These are phyloP conservation scores for Protea cynaroides DNA, from an alignment of 164 flowering plant species.

Conservation along the genomic window DNA sequence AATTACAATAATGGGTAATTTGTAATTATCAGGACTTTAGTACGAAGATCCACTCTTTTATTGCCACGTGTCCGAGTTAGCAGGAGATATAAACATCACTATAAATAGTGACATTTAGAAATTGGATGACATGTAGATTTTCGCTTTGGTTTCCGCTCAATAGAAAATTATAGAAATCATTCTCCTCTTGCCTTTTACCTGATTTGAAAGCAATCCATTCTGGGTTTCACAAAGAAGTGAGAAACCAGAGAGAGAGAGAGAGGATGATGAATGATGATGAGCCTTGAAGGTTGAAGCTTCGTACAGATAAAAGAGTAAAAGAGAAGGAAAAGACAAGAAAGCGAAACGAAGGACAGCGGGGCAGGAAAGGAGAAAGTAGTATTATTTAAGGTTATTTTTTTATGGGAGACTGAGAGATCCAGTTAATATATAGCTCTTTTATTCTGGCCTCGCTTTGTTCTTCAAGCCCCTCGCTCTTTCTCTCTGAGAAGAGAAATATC, in stretches of 20 bases:
- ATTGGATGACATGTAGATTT: too few species aligned
- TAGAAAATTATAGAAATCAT: not conserved
- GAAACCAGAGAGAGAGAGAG: conserved; percentile 4
- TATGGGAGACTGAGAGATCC: conserved; percentile 7
- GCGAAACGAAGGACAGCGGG: not conserved
- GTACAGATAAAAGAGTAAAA: too few species aligned
- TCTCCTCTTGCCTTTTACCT: not conserved
- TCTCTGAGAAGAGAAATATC: not conserved
- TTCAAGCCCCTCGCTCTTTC: not conserved
- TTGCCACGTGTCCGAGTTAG: too few species aligned
- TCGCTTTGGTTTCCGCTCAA: not conserved
- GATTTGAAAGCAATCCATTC: not conserved
- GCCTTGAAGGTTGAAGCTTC: too few species aligned
- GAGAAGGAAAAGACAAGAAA: too few species aligned
- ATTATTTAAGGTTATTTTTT: conserved; percentile 6
- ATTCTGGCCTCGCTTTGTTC: not conserved
- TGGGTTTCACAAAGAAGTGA: not conserved
- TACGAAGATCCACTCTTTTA: too few species aligned
- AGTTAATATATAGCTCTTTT: not conserved
- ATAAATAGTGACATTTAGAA: too few species aligned
- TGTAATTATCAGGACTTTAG: too few species aligned
- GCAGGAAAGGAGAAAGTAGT: not conserved
- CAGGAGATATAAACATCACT: too few species aligned
- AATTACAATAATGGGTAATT: too few species aligned
- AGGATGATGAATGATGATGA: not conserved